phyloP scores from a whole-genome alignment of 2,329 filamentous ascomycete genomes.

The Dactylellina cionopaga region DNA sequence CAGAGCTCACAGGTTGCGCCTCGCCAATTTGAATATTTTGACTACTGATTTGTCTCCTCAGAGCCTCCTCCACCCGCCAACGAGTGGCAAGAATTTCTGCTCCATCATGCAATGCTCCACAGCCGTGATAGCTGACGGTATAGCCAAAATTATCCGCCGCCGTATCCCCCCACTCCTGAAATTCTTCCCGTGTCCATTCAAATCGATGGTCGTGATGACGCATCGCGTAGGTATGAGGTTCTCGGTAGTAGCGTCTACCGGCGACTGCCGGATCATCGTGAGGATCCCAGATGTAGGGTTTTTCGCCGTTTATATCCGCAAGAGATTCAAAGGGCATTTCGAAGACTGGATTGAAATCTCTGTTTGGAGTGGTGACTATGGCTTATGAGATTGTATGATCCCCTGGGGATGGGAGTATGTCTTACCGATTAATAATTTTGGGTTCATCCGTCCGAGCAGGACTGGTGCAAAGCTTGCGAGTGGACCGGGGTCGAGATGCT shows the following conservation, averaged over 20 bases:
- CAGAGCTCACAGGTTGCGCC: neutral
- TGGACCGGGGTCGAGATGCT: slow-evolving; percentile 56
- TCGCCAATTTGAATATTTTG: slow-evolving; percentile 20
- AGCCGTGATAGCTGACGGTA: slow-evolving; percentile 54
- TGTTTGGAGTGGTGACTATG: slow-evolving; percentile 57
- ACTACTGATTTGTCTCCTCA: slow-evolving; percentile 20
- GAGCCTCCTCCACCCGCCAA: slow-evolving; percentile 47
- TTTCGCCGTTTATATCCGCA: slow-evolving; percentile 8
- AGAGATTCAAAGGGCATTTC: slow-evolving; percentile 54
- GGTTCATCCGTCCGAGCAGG: slow-evolving; percentile 55
- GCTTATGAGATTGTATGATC: too few species aligned
- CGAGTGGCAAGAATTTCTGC: slow-evolving; percentile 51
- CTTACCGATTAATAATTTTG: slow-evolving; percentile 46
- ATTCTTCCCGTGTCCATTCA: slow-evolving; percentile 56
- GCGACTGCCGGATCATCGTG: slow-evolving; percentile 35
- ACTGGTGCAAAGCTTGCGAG: slow-evolving; percentile 53
- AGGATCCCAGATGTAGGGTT: slow-evolving; percentile 44
- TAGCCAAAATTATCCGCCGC: slow-evolving; percentile 54
- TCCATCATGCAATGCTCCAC: slow-evolving; percentile 54
- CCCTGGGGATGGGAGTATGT: too few species aligned
- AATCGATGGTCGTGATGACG: slow-evolving; percentile 57
- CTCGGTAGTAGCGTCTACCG: slow-evolving; percentile 38
- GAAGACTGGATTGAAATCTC: slow-evolving; percentile 57
- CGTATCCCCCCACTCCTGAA: slow-evolving; percentile 54
- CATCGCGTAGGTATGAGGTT: slow-evolving; percentile 54